These are phyloP conservation scores for Magnusiomyces sp. DNA, from an alignment of 1,139 yeast species.

Conservation along the genomic window DNA sequence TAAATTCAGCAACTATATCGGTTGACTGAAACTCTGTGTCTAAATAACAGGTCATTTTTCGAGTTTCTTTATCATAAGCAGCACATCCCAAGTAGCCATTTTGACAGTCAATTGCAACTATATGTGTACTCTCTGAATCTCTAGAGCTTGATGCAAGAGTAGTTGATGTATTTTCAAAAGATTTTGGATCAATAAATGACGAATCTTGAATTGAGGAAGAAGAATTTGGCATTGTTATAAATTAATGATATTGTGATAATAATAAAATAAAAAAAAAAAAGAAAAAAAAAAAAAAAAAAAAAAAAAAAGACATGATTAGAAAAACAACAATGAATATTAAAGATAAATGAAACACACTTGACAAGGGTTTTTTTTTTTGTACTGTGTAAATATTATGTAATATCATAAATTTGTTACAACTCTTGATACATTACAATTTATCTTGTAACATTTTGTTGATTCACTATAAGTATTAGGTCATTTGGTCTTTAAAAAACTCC, in stretches of 20 bases:
- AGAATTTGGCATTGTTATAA: neutral
- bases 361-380: too few species aligned
- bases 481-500: neutral
- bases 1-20: constrained; percentile 6
- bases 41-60: constrained; percentile 8
- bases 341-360: neutral
- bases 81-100: constrained; percentile 10
- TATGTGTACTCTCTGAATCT: neutral
- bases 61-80: constrained; percentile 3
- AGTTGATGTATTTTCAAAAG: too few species aligned
- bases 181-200: neutral
- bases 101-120: constrained; percentile 4
- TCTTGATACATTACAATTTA: too few species aligned
- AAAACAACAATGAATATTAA: neutral
- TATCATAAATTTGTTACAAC: too few species aligned
- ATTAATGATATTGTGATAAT: neutral
- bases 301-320: neutral
- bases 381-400: too few species aligned
- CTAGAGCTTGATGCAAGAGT: neutral
- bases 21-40: constrained; percentile 6
- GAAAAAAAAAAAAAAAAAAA: too few species aligned
- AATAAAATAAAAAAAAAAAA: neutral
- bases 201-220: neutral
- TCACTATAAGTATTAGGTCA: too few species aligned
- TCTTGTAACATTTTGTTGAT: too few species aligned